A percentile compares a stretch with the other conserved stretches of the same genome.
phyloP scores from a whole-genome alignment of 2,329 filamentous ascomycete genomes.

The Diaporthe eres region DNA sequence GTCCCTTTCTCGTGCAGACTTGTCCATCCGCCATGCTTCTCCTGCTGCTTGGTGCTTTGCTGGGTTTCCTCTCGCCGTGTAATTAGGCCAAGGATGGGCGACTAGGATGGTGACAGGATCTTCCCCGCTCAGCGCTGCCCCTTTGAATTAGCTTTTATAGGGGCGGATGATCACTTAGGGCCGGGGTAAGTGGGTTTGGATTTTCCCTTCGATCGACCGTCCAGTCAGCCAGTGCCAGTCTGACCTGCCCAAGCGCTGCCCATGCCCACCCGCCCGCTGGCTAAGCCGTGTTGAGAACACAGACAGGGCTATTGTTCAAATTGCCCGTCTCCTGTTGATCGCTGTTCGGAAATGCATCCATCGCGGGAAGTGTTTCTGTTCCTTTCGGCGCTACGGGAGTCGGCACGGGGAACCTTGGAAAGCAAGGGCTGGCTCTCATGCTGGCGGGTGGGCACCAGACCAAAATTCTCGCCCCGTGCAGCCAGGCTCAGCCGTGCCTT shows the following conservation, averaged over 20 bases:
- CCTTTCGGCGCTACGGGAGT: slow-evolving; percentile 10
- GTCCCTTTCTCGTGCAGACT: neutral
- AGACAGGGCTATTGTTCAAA: neutral
- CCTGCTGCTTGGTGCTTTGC: neutral
- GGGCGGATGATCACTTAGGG: slow-evolving; percentile 27
- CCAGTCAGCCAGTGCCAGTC: neutral
- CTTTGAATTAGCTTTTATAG: slow-evolving; percentile 29
- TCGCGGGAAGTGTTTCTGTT: slow-evolving; percentile 7
- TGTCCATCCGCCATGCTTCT: neutral
- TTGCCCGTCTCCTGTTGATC: slow-evolving; percentile 26
- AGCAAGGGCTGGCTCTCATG: neutral
- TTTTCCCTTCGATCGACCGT: neutral
- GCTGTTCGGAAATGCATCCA: neutral
- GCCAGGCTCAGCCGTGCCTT: neutral
- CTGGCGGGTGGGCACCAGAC: neutral
- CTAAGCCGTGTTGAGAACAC: slow-evolving; percentile 11
- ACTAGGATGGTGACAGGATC: slow-evolving; percentile 23
- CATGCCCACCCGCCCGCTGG: slow-evolving; percentile 2
- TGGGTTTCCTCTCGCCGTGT: neutral
- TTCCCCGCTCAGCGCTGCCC: slow-evolving; percentile 20
- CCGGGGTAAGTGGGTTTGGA: slow-evolving; percentile 25
- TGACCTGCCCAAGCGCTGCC: neutral
- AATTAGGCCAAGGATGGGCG: slow-evolving; percentile 29
- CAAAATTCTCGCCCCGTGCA: neutral
- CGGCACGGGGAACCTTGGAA: slow-evolving; percentile 5